Conservation (phyloP, 176 grass and related monocot species). For the Avena sativa region DNA sequence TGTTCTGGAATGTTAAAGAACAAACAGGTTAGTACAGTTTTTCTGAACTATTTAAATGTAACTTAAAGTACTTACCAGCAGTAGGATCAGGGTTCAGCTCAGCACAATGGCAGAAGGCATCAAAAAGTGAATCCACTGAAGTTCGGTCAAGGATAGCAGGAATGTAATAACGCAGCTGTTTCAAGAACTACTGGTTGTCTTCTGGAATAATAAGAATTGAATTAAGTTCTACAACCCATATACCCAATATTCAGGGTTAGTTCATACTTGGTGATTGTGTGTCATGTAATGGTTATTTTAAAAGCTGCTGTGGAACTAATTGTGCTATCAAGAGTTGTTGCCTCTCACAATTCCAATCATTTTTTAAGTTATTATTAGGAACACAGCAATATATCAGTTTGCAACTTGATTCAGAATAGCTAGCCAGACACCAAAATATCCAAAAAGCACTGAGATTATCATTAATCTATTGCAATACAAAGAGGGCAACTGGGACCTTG, state of each 20-base stretch:
- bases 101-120: slow-evolving; percentile 87
- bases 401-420: background rate
- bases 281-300: background rate
- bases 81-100: slow-evolving; percentile 92
- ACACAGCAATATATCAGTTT: background rate
- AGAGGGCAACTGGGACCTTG: background rate
- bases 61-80: slow-evolving; percentile 64
- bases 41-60: background rate
- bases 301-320: background rate
- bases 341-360: background rate
- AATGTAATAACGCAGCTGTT: background rate
- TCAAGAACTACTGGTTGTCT: background rate
- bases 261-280: background rate
- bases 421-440: background rate
- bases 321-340: background rate
- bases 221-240: slow-evolving; percentile 18
- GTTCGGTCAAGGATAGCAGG: slow-evolving; percentile 47
- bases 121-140: slow-evolving; percentile 89
- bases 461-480: background rate
- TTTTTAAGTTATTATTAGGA: background rate
- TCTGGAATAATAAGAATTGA: background rate
- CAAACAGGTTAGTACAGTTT: background rate
- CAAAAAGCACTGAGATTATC: background rate
- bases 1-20: slow-evolving; percentile 53
- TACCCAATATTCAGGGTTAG: background rate